Base-by-base conservation (phyloP, 495 filamentous ascomycete species). In the Podospora bellae-mahoneyi region DNA sequence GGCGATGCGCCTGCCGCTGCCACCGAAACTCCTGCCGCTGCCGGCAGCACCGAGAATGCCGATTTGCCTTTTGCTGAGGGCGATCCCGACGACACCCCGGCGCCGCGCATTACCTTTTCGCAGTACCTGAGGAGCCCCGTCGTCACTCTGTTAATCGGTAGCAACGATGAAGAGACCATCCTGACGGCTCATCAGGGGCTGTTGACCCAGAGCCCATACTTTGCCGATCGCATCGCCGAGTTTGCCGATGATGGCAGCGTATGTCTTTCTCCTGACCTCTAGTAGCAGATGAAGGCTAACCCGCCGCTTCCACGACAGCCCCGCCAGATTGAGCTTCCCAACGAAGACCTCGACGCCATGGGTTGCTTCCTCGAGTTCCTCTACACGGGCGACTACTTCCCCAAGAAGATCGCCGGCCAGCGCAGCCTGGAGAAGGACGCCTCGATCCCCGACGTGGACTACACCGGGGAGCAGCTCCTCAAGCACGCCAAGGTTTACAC, bases 311-410 rank as follows among this genome's bases (percentile, higher is more conserved):
- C 28, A 18, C 7, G 4, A 62, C 68, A 88, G 82, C 80, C 87
- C 76, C 88, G 87, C 64, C 81, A 85, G 63, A 88, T 97, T 71
- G 79, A 89, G 53, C 89, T 97, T 44, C 76, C 84, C 0, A 80
- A 84, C 69, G 90, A 92, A 69, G 86, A 94, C 71, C 79, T 95
- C 30, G 91, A 93, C 68, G 91, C 94, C 44, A 89, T 94, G 66
- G 88, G 91, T 39, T 93, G 88, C 79, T 93, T 96, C 74, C 87
- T 98, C 72, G 90, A 97, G 80, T 98, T 90, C 79, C 87, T 96
- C 34, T 98, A 98, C 80, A 96, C 92, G 1, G 87, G 87, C 77
- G 92, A 98, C 76, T 97, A 97, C 84, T 92, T 92, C 76, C 90
- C 92, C 3, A 81, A 83, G 68, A 88, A 89, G 71, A 64, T 89